Base-by-base conservation (phyloP, 2,329 filamentous ascomycete species). In the Emericellopsis cladophorae region DNA sequence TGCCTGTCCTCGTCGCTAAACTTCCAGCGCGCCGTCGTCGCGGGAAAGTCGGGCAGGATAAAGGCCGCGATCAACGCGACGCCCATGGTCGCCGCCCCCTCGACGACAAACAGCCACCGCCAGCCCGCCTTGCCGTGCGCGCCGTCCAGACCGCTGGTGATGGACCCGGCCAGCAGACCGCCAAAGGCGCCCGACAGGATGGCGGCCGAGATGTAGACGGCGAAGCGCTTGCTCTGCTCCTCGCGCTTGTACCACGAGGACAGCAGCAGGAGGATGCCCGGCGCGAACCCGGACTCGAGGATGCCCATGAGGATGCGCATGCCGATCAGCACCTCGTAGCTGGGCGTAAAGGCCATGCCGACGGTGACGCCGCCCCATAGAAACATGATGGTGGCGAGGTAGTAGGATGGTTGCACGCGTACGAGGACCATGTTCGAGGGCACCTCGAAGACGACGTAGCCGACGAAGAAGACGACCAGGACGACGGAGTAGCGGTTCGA, bases 161-260 rank as follows among this genome's bases (percentile, higher is more conserved):
- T 80, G 1, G 70, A 73, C 2, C 73, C 74, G 0, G 76, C 76
- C 10, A 81, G 63, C 5, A 80, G 62, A 10, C 76, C 76, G 49
- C 76, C 76, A 44, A 81, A 80, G 0, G 74, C 80, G 0, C 81
- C 81, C 0, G 79, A 77, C 0, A 84, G 61, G 0, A 81, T 79
- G 1, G 81, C 81, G 0, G 80, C 79, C 1, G 78, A 81, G 60
- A 85, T 85, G 64, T 84, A 84, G 22, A 82, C 74, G 5, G 79
- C 79, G 32, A 58, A 58, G 15, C 57, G 52, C 41, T 48, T 55
- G 29, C 46, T 48, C 48, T 57, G 54, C 41, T 59, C 57, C 4
- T 47, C 47, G 18, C 49, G 48, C 45, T 57, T 58, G 43, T 84
- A 86, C 81, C 81, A 86, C 45, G 75, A 81, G 0, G 73, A 78